Conservation (phyloP, 2,329 filamentous ascomycete species). For the Botryotinia convoluta region DNA sequence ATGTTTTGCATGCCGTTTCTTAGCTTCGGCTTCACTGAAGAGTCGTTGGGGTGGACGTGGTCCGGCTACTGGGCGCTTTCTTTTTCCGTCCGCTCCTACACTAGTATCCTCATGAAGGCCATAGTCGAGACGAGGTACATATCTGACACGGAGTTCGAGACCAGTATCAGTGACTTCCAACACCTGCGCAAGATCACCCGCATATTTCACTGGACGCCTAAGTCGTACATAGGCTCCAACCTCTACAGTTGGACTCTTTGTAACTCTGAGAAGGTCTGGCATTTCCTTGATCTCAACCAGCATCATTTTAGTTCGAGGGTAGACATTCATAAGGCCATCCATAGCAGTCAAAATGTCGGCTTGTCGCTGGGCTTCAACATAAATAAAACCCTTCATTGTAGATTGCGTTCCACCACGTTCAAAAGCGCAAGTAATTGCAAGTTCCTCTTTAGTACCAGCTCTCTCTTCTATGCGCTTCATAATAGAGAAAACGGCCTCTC, state of each 20-base stretch:
- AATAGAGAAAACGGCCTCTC: slow-evolving; percentile 82
- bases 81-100: slow-evolving; percentile 53
- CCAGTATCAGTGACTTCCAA: slow-evolving; percentile 92
- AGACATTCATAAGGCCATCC: slow-evolving; percentile 84
- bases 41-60: slow-evolving; percentile 81
- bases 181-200: slow-evolving; percentile 86
- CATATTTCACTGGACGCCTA: slow-evolving; percentile 74
- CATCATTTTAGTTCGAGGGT: slow-evolving; percentile 80
- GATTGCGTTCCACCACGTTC: slow-evolving; percentile 76
- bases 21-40: slow-evolving; percentile 90
- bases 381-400: slow-evolving; percentile 90
- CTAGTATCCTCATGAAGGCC: slow-evolving; percentile 76
- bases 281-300: slow-evolving; percentile 96
- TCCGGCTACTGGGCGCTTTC: slow-evolving; percentile 68
- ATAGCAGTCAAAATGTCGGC: slow-evolving; percentile 81
- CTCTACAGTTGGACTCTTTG: slow-evolving; percentile 79
- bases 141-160: slow-evolving; percentile 78
- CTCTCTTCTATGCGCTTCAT: slow-evolving; percentile 87
- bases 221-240: slow-evolving; percentile 92
- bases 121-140: slow-evolving; percentile 91
- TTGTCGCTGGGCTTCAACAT: slow-evolving; percentile 86
- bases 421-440: slow-evolving; percentile 86
- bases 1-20: slow-evolving; percentile 73
- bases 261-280: slow-evolving; percentile 89
- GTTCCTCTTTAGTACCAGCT: slow-evolving; percentile 70